phyloP scores from a whole-genome alignment of 371 early-diverging fungal species.

The Apophysomyces elegans region DNA sequence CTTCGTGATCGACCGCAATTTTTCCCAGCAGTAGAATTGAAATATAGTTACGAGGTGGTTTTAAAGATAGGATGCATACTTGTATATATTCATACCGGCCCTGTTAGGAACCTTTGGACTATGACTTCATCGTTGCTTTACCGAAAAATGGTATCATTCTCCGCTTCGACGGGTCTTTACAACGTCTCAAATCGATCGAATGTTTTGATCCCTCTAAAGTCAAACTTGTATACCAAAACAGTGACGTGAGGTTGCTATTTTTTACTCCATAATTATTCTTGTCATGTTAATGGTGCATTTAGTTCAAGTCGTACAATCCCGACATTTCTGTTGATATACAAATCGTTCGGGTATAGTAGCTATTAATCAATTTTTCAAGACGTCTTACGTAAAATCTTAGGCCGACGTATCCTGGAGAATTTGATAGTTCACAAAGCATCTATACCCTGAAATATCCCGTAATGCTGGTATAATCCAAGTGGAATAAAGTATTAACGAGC shows the following conservation, averaged over 20 bases:
- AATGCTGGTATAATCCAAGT: constrained; percentile 14
- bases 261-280: background rate
- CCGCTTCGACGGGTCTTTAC: constrained; percentile 64
- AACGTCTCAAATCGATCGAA: constrained; percentile 68
- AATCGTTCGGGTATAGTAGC: constrained; percentile 65
- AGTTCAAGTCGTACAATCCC: constrained; percentile 68
- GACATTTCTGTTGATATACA: constrained; percentile 71
- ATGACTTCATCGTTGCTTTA: constrained; percentile 67
- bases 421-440: constrained; percentile 50
- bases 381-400: constrained; percentile 21
- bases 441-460: constrained; percentile 77
- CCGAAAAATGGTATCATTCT: constrained; percentile 64
- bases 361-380: background rate
- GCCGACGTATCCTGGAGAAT: constrained; percentile 73
- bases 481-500: constrained; percentile 1
- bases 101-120: constrained; percentile 58
- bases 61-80: background rate
- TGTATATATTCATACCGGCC: background rate
- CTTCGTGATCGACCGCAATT: constrained; percentile 54
- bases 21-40: constrained; percentile 69
- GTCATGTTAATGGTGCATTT: background rate
- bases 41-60: constrained; percentile 66
- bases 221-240: constrained; percentile 65
- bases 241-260: constrained; percentile 62
- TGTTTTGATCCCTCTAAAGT: constrained; percentile 66